Percentiles rank a stretch among this genome's conserved stretches.
Conservation (phyloP, 108 stramenopile genomes). For the Nannochloropsis oceanica region DNA sequence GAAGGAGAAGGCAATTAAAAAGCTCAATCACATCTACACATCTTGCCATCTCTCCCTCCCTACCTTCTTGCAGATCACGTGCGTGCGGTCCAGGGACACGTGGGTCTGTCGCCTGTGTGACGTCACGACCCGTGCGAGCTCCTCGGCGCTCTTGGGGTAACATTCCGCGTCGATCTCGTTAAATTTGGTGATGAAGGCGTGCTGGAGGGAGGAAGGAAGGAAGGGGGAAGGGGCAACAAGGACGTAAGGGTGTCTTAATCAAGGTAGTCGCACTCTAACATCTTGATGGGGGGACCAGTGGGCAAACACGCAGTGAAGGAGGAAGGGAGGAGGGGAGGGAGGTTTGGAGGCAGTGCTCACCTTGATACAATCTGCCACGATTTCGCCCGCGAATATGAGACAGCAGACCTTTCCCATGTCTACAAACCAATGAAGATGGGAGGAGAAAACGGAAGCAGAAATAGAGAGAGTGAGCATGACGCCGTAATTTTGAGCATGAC, state of each 20-base stretch:
- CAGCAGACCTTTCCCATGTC: background rate
- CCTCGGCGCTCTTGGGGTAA: constrained; percentile 61
- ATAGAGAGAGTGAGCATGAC: background rate
- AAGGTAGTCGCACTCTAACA: background rate
- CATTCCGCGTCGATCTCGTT: constrained; percentile 64
- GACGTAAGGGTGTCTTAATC: too few species aligned
- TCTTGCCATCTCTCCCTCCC: background rate
- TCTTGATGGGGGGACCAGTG: background rate
- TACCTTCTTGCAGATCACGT: background rate
- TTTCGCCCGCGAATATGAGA: constrained; percentile 63
- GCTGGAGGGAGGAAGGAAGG: background rate
- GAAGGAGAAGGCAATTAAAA: too few species aligned
- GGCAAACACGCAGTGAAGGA: background rate
- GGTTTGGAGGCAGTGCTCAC: constrained; percentile 19
- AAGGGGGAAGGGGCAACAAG: background rate
- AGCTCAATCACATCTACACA: too few species aligned
- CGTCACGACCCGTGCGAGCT: constrained; percentile 63
- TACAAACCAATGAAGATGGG: background rate
- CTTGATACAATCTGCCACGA: constrained; percentile 87
- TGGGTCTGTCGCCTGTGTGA: background rate
- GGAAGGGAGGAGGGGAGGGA: background rate
- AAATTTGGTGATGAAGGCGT: constrained; percentile 92
- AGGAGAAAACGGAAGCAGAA: background rate
- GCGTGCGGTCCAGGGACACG: background rate
- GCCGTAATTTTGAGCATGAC: background rate